phyloP scores from a whole-genome alignment of 441 rosid genomes.

The Gossypium lobatum region DNA sequence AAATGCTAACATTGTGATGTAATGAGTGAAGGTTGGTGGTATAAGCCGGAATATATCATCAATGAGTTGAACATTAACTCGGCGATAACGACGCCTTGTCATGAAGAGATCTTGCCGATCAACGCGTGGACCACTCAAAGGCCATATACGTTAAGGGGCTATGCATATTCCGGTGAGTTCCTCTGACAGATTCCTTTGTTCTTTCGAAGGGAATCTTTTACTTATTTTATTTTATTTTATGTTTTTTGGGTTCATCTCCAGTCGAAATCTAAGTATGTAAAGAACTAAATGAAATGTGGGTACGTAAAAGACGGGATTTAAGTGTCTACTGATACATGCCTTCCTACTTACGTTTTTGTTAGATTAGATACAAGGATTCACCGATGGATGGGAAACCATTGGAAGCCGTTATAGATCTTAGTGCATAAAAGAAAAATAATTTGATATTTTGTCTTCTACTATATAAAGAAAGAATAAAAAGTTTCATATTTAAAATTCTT shows the following conservation, averaged over 20 bases:
- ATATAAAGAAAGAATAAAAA: neutral
- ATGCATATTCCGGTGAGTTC: slow-evolving; percentile 71
- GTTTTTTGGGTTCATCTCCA: neutral
- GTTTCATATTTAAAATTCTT: too few relatives aligned
- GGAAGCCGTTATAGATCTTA: neutral
- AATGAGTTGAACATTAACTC: slow-evolving; percentile 86
- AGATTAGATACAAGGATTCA: neutral
- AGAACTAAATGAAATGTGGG: neutral
- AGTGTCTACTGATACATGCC: neutral
- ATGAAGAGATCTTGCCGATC: slow-evolving; percentile 69
- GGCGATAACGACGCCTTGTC: slow-evolving; percentile 75
- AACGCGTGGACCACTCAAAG: slow-evolving; percentile 75
- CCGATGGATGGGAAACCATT: neutral
- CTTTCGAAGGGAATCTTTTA: neutral
- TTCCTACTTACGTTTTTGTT: neutral
- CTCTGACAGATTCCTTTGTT: neutral
- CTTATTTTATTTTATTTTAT: neutral
- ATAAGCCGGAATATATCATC: slow-evolving; percentile 70
- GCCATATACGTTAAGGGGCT: slow-evolving; percentile 69
- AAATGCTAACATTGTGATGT: neutral
- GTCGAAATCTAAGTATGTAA: neutral
- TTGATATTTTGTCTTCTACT: neutral
- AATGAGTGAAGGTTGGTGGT: slow-evolving; percentile 71
- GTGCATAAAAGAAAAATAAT: neutral
- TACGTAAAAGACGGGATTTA: neutral